phyloP scores from a whole-genome alignment of 2,329 filamentous ascomycete genomes.

The Davidsoniella virescens region DNA sequence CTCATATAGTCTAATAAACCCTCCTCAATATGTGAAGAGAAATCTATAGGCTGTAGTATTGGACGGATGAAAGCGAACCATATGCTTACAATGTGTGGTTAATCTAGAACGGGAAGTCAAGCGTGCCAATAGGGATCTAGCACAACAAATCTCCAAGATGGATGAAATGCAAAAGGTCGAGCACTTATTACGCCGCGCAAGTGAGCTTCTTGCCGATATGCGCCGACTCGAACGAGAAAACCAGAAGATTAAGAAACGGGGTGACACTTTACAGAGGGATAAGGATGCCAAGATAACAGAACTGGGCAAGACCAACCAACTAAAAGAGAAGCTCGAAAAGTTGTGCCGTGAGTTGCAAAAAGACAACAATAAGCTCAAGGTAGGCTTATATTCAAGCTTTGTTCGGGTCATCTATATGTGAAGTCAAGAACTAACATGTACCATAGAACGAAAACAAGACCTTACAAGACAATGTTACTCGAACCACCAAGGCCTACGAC shows the following conservation, averaged over 20 bases:
- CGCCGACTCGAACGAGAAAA: constrained; percentile 89
- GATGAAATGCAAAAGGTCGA: constrained; percentile 85
- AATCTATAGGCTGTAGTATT: not conserved
- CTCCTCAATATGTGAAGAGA: not conserved
- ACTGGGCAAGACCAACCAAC: constrained; percentile 70
- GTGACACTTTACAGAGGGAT: constrained; percentile 89
- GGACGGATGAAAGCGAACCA: not conserved
- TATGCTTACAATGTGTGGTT: constrained; percentile 1
- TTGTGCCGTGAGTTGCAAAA: constrained; percentile 85
- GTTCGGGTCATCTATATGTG: not conserved
- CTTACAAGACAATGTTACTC: constrained; percentile 69
- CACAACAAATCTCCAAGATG: constrained; percentile 79
- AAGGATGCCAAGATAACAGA: constrained; percentile 82
- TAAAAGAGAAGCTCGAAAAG: constrained; percentile 96
- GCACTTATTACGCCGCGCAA: constrained; percentile 75
- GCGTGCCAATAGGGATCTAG: constrained; percentile 80
- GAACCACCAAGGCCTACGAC: constrained; percentile 69
- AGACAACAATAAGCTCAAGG: constrained; percentile 97
- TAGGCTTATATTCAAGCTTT: constrained; percentile 24
- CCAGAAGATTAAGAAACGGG: constrained; percentile 87
- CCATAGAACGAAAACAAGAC: constrained; percentile 79
- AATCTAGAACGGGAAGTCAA: constrained; percentile 73
- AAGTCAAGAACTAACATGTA: not conserved
- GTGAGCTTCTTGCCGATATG: constrained; percentile 84
- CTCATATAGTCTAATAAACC: not conserved